A percentile compares a stretch with the other conserved stretches of the same genome.
These are phyloP conservation scores for Fusarium heterosporum DNA, from an alignment of 2,329 filamentous ascomycete species.

Conservation along the genomic window DNA sequence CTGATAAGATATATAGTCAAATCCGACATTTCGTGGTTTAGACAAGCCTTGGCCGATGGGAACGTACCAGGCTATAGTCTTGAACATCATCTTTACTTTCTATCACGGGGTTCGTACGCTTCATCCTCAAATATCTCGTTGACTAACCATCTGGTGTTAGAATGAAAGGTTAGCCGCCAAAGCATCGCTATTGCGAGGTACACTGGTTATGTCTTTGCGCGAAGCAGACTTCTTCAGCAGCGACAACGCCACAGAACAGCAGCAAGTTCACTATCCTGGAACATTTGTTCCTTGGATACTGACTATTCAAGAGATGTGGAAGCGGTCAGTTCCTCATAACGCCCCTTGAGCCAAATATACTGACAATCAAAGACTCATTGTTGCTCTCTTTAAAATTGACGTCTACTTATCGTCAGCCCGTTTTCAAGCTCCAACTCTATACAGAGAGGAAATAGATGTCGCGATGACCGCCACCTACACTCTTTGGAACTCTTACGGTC, in stretches of 20 bases:
- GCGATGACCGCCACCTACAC: constrained; percentile 51
- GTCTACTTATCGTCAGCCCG: constrained; percentile 51
- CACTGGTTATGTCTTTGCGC: constrained; percentile 51
- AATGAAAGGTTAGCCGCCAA: constrained; percentile 49
- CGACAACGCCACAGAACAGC: constrained; percentile 52
- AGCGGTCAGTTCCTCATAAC: constrained; percentile 44
- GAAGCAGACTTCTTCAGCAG: constrained; percentile 53
- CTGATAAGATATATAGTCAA: constrained; percentile 25
- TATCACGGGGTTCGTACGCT: constrained; percentile 49
- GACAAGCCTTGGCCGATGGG: constrained; percentile 48
- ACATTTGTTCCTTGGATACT: constrained; percentile 54
- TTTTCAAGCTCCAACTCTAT: constrained; percentile 49
- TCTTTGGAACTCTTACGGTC: constrained; percentile 54
- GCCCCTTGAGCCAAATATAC: rapidly evolving
- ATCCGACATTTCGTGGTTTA: constrained; percentile 21
- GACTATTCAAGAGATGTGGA: constrained; percentile 50
- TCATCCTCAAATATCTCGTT: rapidly evolving
- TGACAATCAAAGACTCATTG: constrained; percentile 48
- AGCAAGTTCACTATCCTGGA: constrained; percentile 52
- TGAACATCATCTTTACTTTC: constrained; percentile 56
- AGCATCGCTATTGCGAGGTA: constrained; percentile 51
- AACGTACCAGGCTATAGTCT: constrained; percentile 51
- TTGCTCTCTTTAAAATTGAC: constrained; percentile 55
- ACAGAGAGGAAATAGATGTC: constrained; percentile 54
- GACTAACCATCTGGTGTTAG: constrained; percentile 39